phyloP scores from a whole-genome alignment of 768 basidiomycete genomes.

The Lactarius deliciosus region DNA sequence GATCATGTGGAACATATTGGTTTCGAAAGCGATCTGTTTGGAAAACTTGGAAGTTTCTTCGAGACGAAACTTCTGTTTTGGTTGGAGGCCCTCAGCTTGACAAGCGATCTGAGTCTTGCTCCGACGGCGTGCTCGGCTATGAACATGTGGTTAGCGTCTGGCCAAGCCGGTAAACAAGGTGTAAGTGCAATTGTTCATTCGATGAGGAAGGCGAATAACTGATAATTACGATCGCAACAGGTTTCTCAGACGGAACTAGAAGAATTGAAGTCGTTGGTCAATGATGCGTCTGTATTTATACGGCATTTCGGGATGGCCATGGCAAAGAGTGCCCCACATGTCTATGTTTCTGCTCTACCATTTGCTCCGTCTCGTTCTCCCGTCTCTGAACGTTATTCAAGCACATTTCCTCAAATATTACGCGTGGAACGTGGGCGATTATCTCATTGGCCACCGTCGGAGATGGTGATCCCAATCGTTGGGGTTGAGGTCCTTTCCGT shows the following conservation, averaged over 20 bases:
- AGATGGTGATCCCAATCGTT: not conserved
- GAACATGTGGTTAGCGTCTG: not conserved
- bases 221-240: not conserved
- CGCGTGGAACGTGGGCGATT: too few relatives aligned
- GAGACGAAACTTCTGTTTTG: slow-evolving; percentile 1
- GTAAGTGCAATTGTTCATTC: not conserved
- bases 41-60: too few relatives aligned
- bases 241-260: not conserved
- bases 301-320: not conserved
- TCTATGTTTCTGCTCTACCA: not conserved
- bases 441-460: not conserved
- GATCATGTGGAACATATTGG: too few relatives aligned
- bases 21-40: too few relatives aligned
- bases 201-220: not conserved
- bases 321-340: too few relatives aligned
- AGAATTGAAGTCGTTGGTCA: not conserved
- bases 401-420: not conserved
- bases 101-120: not conserved
- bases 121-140: not conserved
- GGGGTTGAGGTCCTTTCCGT: not conserved
- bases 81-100: not conserved
- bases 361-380: not conserved
- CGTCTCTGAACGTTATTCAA: not conserved
- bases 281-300: slow-evolving; percentile 2
- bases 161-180: too few relatives aligned